Evolutionary conservation across 2,329 filamentous ascomycete genomes (phyloP), one percentile per base, ranked within the genome.

Genomic region (Colletotrichum sidae): DNA sequence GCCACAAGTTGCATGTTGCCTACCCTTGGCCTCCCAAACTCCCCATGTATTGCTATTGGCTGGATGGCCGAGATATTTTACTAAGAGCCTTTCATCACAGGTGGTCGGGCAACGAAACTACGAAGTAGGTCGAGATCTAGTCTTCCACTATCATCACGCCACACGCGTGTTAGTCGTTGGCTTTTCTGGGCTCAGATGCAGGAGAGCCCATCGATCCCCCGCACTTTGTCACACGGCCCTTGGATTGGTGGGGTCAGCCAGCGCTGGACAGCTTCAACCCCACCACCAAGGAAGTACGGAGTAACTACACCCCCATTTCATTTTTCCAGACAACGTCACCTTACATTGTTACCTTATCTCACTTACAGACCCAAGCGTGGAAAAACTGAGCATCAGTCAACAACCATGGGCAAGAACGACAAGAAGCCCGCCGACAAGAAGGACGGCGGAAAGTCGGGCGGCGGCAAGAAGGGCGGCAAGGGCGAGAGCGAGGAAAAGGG

Each of bases 381-480:
- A 15, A 25, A 10, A 44, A 13, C 12, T 8, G n/a, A 25, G 42
- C 17, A 33, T 37, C 25, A 41, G 52, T 45, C 57, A 55, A 52
- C 25, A 35, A 65, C 34, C 35, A 67, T 67, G 64, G 64, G 64
- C 35, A 67, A 67, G 13, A 67, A 67, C 60, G 64, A 67, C 53
- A 67, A 63, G 60, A 67, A 67, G 33, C 49, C 59, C 13, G 63
- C 63, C 38, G 78, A 79, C 68, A 80, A 80, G 67, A 81, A 81
- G 57, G 63, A 62, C 39, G 56, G 51, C 15, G 55, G 47, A n/a
- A 59, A 67, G 55, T 25, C 73, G 70, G 52, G 38, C 46, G 76
- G 76, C 46, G 72, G 73, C 55, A 80, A 80, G 46, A 81, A 81
- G 66, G 71, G 70, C 6, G 71, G 69, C 42, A 77, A 76, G 64